phyloP scores from a whole-genome alignment of 1,284 basidiomycete species.

The Xerocomus minutiporus region DNA sequence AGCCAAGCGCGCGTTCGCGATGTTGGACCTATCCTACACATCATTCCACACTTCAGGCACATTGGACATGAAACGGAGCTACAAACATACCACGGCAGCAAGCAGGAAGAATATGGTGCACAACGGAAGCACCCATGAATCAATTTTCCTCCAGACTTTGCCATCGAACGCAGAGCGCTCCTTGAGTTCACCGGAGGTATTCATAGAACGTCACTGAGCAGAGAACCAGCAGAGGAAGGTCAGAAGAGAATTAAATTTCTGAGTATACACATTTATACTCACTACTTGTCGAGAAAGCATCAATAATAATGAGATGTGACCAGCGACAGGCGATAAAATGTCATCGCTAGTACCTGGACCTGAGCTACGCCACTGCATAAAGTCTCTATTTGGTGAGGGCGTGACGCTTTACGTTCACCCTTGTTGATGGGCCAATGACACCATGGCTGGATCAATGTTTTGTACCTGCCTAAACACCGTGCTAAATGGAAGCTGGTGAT shows the following conservation, averaged over 20 bases:
- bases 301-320: background rate
- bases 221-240: background rate
- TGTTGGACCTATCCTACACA: background rate
- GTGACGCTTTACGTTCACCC: background rate
- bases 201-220: background rate
- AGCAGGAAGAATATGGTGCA: conserved; percentile 47
- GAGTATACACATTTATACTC: background rate
- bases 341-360: background rate
- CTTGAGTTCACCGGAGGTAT: background rate
- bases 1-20: conserved; percentile 44
- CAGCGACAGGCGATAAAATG: background rate
- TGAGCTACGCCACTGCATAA: background rate
- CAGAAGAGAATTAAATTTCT: background rate
- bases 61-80: too few relatives aligned
- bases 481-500: too few relatives aligned
- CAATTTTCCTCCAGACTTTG: conserved; percentile 46
- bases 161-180: conserved; percentile 23
- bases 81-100: conserved; percentile 39
- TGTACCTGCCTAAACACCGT: too few relatives aligned
- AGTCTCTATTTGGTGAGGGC: background rate
- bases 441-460: too few relatives aligned
- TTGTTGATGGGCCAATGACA: too few relatives aligned
- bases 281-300: background rate
- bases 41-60: background rate
- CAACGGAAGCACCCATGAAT: conserved; percentile 46